These are phyloP conservation scores for Clarireedia homoeocarpa DNA, from an alignment of 2,329 filamentous ascomycete species.

Conservation along the genomic window DNA sequence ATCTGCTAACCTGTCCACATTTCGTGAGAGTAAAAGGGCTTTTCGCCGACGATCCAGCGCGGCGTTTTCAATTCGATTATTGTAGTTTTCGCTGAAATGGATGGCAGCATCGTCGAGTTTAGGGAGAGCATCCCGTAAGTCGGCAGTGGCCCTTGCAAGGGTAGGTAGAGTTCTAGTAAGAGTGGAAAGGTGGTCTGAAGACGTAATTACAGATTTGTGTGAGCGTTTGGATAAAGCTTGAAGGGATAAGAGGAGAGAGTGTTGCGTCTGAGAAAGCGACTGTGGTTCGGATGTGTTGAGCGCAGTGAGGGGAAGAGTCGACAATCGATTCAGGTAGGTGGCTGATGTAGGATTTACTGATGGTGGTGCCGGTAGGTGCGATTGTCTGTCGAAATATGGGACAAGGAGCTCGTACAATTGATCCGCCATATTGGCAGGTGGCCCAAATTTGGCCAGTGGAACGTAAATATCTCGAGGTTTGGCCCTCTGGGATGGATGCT, in stretches of 20 bases:
- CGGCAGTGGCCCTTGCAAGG: conserved; percentile 56
- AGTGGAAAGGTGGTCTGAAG: conserved; percentile 68
- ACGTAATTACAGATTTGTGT: conserved; percentile 75
- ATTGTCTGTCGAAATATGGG: conserved; percentile 47
- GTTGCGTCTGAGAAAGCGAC: conserved; percentile 70
- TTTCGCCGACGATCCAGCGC: conserved; percentile 68
- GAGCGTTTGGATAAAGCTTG: conserved; percentile 87
- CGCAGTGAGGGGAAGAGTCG: conserved; percentile 66
- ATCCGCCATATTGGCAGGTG: conserved; percentile 49
- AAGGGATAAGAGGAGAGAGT: conserved; percentile 73
- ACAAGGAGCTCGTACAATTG: conserved; percentile 66
- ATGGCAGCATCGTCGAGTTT: conserved; percentile 71
- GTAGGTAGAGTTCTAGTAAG: conserved; percentile 64
- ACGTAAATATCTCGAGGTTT: neutral
- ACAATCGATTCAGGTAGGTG: conserved; percentile 69
- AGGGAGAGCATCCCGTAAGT: conserved; percentile 66
- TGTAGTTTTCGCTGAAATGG: conserved; percentile 75
- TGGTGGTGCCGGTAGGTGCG: conserved; percentile 33
- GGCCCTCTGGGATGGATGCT: neutral
- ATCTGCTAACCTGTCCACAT: conserved; percentile 83
- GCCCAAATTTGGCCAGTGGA: too few relatives aligned
- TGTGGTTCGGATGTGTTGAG: conserved; percentile 70
- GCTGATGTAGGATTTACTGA: conserved; percentile 45
- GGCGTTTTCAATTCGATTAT: conserved; percentile 60
- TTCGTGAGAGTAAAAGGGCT: conserved; percentile 73